Percentiles rank a stretch among this genome's conserved stretches.
These are phyloP conservation scores for Cetradonia linearis DNA, from an alignment of 495 filamentous ascomycete genomes.

Conservation along the genomic window DNA sequence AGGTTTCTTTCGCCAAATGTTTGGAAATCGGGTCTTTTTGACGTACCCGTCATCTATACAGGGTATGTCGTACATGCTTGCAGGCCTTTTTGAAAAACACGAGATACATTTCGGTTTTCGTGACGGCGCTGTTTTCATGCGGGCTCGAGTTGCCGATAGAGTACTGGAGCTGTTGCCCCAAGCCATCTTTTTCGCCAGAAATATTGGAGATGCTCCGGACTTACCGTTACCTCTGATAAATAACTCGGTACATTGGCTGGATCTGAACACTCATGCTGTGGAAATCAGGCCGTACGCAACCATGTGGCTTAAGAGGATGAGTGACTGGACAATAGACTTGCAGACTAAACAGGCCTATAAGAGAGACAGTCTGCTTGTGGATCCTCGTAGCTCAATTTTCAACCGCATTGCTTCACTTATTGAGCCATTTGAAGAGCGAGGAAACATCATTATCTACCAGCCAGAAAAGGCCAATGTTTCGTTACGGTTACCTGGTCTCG, in stretches of 20 bases:
- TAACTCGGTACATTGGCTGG: constrained; percentile 49
- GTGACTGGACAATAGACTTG: constrained; percentile 15
- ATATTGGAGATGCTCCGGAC: constrained; percentile 2
- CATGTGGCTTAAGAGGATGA: constrained; percentile 29
- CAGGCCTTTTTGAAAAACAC: constrained; percentile 25
- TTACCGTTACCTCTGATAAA: constrained; percentile 40
- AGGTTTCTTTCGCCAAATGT: constrained; percentile 35
- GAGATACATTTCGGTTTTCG: constrained; percentile 43
- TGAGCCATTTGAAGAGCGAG: constrained; percentile 13
- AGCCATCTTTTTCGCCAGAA: neutral
- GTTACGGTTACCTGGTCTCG: constrained; percentile 13
- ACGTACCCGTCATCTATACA: constrained; percentile 36
- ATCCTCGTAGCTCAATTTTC: constrained; percentile 14
- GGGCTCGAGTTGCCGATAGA: constrained; percentile 23
- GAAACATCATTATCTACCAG: constrained; percentile 11
- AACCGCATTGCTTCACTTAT: constrained; percentile 6
- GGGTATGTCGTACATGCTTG: constrained; percentile 39
- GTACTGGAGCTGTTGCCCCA: constrained; percentile 13
- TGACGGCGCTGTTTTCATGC: constrained; percentile 30
- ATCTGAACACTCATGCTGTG: constrained; percentile 34
- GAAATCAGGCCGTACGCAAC: constrained; percentile 41
- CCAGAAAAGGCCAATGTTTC: constrained; percentile 3
- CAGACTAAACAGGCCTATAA: neutral
- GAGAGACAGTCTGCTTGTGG: constrained; percentile 8
- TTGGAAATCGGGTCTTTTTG: constrained; percentile 38